Percentiles rank a stretch among this genome's conserved stretches.
Conservation (phyloP, 2,329 filamentous ascomycete species). For the Alternaria gansuensis region DNA sequence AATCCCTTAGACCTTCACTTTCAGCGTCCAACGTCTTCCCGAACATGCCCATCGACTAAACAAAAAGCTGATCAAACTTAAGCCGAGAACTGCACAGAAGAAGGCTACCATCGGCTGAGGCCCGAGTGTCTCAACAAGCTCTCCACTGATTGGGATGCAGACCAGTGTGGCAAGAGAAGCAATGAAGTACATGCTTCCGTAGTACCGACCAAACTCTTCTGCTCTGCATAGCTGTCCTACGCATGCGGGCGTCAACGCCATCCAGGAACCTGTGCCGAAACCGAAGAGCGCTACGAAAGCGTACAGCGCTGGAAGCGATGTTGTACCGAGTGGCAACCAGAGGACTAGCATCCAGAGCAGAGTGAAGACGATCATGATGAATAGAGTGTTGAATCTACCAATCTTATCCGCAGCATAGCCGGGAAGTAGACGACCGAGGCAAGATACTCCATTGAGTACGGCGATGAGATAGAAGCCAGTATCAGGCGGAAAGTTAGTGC, state of each 20-base stretch:
- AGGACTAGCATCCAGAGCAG: constrained; percentile 50
- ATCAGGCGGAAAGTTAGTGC: constrained; percentile 43
- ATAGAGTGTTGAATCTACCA: constrained; percentile 54
- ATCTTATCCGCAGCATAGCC: constrained; percentile 54
- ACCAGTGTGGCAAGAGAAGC: constrained; percentile 49
- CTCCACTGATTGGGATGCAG: constrained; percentile 50
- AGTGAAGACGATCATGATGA: constrained; percentile 49
- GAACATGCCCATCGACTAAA: constrained; percentile 51
- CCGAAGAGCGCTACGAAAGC: constrained; percentile 57
- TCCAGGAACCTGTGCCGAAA: constrained; percentile 59
- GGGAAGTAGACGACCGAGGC: constrained; percentile 53
- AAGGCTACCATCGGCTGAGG: constrained; percentile 48
- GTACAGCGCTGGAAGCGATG: constrained; percentile 49
- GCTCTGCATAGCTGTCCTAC: constrained; percentile 59
- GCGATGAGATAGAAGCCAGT: constrained; percentile 52
- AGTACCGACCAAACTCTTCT: constrained; percentile 60
- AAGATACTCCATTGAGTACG: constrained; percentile 54
- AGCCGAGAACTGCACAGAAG: constrained; percentile 43
- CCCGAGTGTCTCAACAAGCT: constrained; percentile 48
- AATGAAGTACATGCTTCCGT: constrained; percentile 59
- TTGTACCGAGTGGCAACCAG: constrained; percentile 48
- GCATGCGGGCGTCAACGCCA: constrained; percentile 58
- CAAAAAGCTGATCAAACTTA: constrained; percentile 44
- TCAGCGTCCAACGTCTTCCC: constrained; percentile 45
- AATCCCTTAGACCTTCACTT: constrained; percentile 28